A percentile compares a stretch with the other conserved stretches of the same genome.
Conservation (phyloP, 371 early-diverging fungal species). For the Syncephalastrum sp. region DNA sequence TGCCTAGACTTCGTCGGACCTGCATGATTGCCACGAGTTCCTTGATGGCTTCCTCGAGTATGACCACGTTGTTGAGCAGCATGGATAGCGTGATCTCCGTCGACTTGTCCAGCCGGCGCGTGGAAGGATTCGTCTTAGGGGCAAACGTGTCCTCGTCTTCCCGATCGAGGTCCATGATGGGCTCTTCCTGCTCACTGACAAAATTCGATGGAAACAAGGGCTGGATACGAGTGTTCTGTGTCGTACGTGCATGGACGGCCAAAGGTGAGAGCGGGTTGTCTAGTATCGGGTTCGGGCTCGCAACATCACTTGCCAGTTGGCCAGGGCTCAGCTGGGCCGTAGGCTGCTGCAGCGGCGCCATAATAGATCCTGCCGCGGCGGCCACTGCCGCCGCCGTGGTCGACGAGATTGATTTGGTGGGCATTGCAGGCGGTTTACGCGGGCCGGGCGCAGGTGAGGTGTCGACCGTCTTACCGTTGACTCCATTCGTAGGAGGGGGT, state of each 20-base stretch:
- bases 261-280: slow-evolving; percentile 39
- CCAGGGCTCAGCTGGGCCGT: not conserved
- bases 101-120: slow-evolving; percentile 41
- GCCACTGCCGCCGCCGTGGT: slow-evolving; percentile 19
- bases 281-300: slow-evolving; percentile 4
- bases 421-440: slow-evolving; percentile 5
- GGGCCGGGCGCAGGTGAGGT: slow-evolving; percentile 10
- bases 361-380: slow-evolving; percentile 13
- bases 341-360: slow-evolving; percentile 17
- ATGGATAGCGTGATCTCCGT: slow-evolving; percentile 63
- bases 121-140: slow-evolving; percentile 38
- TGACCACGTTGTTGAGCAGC: slow-evolving; percentile 84
- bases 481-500: not conserved
- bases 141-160: slow-evolving; percentile 52
- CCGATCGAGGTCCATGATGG: slow-evolving; percentile 33
- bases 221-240: slow-evolving; percentile 49
- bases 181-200: slow-evolving; percentile 48
- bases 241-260: slow-evolving; percentile 39
- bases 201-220: slow-evolving; percentile 63
- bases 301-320: slow-evolving; percentile 10
- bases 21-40: slow-evolving; percentile 86
- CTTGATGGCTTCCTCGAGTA: slow-evolving; percentile 89
- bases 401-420: slow-evolving; percentile 18
- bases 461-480: not conserved
- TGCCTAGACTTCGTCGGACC: slow-evolving; percentile 75